Evolutionary conservation across 2,329 filamentous ascomycete species (phyloP).

Genomic region (Phialophora expanda): DNA sequence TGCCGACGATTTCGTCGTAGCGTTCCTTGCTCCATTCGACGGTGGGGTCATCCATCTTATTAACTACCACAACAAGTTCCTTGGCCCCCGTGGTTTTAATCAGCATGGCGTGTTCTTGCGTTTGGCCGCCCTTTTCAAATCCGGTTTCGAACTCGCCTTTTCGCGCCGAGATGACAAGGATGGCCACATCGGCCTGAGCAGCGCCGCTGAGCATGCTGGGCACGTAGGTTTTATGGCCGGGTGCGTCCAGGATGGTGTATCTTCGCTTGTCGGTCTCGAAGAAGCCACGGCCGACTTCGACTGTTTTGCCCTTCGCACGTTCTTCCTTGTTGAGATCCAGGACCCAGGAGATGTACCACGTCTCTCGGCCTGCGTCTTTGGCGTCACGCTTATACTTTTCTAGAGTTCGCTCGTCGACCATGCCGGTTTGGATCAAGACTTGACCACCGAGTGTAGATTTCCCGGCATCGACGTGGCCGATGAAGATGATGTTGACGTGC

Average conservation of each 20-base stretch:
- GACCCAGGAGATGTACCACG: constrained; percentile 99
- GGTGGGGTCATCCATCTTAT: constrained; percentile 99
- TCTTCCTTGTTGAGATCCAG: constrained; percentile 97
- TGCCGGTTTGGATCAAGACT: constrained; percentile 90
- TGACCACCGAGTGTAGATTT: constrained; percentile 95
- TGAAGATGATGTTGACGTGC: constrained; percentile 93
- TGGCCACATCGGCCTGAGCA: constrained; percentile 89
- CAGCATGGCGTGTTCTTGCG: constrained; percentile 94
- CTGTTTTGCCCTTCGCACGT: constrained; percentile 93
- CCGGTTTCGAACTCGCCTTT: constrained; percentile 99
- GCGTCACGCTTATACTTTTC: constrained; percentile 98
- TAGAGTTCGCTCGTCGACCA: constrained; percentile 99
- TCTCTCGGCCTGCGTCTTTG: constrained; percentile 94
- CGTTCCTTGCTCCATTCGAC: constrained; percentile 94
- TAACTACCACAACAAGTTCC: constrained; percentile 91
- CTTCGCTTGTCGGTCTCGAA: constrained; percentile 96
- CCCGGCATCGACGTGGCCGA: constrained; percentile 97
- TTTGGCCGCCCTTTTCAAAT: constrained; percentile 93
- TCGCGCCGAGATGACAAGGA: constrained; percentile 92
- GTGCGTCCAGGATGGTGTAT: constrained; percentile 96
- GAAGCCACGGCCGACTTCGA: constrained; percentile 93
- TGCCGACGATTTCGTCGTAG: constrained; percentile 90
- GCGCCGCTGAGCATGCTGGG: constrained; percentile 98
- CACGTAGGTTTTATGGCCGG: constrained; percentile 97
- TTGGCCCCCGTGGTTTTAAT: constrained; percentile 98